Conservation (phyloP, 495 filamentous ascomycete species). For the Neurospora sp. region DNA sequence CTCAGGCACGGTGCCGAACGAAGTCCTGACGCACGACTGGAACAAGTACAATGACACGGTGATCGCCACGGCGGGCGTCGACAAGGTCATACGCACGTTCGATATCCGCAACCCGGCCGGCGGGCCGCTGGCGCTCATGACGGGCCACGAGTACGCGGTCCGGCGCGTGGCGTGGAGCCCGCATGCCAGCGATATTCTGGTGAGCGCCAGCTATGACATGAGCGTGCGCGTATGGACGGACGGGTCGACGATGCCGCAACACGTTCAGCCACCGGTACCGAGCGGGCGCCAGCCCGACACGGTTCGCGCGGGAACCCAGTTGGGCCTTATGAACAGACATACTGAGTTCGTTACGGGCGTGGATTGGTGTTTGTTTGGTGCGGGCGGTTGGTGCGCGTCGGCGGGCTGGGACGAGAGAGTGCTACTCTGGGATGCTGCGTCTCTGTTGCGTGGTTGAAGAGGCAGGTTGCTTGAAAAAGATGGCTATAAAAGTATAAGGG, state of each 20-base stretch:
- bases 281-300: constrained; percentile 13
- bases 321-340: constrained; percentile 83
- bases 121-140: constrained; percentile 60
- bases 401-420: constrained; percentile 89
- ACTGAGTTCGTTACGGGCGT: constrained; percentile 97
- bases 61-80: constrained; percentile 83
- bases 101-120: constrained; percentile 65
- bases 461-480: background rate
- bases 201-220: constrained; percentile 95
- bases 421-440: constrained; percentile 78
- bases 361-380: constrained; percentile 95
- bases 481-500: background rate
- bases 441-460: constrained; percentile 21
- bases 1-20: constrained; percentile 36
- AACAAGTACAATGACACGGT: constrained; percentile 87
- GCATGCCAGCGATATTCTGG: constrained; percentile 72
- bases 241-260: constrained; percentile 42
- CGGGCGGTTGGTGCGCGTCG: constrained; percentile 90
- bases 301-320: constrained; percentile 48
- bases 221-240: constrained; percentile 89
- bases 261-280: background rate
- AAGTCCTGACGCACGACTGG: constrained; percentile 94
- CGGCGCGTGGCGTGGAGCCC: constrained; percentile 81
- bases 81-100: constrained; percentile 74
- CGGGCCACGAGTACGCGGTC: constrained; percentile 86